These are phyloP conservation scores for Fomitopsis pinicola DNA, from an alignment of 1,284 basidiomycete species.

Conservation along the genomic window DNA sequence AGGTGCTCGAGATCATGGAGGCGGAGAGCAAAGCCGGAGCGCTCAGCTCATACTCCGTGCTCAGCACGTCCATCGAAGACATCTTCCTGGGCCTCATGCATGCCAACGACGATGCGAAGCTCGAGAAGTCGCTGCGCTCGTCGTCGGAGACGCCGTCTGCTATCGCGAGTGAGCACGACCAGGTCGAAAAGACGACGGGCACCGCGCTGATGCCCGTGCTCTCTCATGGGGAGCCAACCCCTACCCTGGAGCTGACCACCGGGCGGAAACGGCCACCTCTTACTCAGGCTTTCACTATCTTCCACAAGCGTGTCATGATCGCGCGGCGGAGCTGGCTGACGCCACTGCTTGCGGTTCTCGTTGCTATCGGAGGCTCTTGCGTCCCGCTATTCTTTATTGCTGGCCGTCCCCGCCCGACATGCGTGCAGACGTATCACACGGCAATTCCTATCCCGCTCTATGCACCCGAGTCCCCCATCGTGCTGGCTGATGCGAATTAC, in stretches of 20 bases:
- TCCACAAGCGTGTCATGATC: slow-evolving; percentile 68
- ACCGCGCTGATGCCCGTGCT: slow-evolving; percentile 13
- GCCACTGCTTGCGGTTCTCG: slow-evolving; percentile 52
- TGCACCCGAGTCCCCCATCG: slow-evolving; percentile 40
- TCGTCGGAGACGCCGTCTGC: not conserved
- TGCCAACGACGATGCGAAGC: slow-evolving; percentile 29
- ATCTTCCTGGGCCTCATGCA: slow-evolving; percentile 75
- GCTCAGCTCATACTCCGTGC: slow-evolving; percentile 58
- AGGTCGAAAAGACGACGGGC: slow-evolving; percentile 12
- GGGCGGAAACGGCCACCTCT: slow-evolving; percentile 49
- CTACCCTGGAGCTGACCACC: slow-evolving; percentile 38
- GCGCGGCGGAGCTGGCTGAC: slow-evolving; percentile 66
- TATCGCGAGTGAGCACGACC: slow-evolving; percentile 9
- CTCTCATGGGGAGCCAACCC: slow-evolving; percentile 1
- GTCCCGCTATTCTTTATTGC: slow-evolving; percentile 64
- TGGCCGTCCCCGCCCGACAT: slow-evolving; percentile 42
- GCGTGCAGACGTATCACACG: slow-evolving; percentile 34
- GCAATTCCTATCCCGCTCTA: slow-evolving; percentile 41
- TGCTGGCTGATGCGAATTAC: slow-evolving; percentile 15
- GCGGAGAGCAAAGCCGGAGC: slow-evolving; percentile 31
- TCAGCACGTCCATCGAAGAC: slow-evolving; percentile 74
- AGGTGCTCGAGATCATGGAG: slow-evolving; percentile 54
- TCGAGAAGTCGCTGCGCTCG: slow-evolving; percentile 11
- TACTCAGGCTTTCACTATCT: slow-evolving; percentile 63
- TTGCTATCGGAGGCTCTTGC: slow-evolving; percentile 61